A percentile compares a stretch with the other conserved stretches of the same genome.
Evolutionary conservation across 2,329 filamentous ascomycete species (phyloP).

Genomic region (Phoma sp.): DNA sequence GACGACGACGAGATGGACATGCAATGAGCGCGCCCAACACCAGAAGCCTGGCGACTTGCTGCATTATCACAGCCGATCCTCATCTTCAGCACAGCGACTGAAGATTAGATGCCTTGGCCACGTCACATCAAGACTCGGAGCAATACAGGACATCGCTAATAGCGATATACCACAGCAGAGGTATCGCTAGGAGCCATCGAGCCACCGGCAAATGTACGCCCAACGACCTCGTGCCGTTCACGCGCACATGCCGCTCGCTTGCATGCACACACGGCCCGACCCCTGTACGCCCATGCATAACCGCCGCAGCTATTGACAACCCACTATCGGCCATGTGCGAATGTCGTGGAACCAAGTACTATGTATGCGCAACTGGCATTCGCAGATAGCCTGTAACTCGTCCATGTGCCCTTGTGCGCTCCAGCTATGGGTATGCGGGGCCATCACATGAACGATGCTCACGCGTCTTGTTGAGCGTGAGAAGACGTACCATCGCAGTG

Average conservation of each 20-base stretch:
- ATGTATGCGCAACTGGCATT: neutral
- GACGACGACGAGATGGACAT: conserved; percentile 58
- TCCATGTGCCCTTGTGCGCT: neutral
- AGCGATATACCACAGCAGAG: neutral
- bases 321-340: conserved; percentile 6
- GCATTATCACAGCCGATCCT: neutral
- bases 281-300: conserved; percentile 16
- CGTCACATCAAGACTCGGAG: neutral
- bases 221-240: conserved; percentile 5
- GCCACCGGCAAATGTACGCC: conserved; percentile 12
- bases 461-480: no score
- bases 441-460: no score
- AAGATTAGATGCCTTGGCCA: neutral
- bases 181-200: neutral
- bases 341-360: conserved; percentile 7
- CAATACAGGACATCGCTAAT: neutral
- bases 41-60: neutral
- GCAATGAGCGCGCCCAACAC: conserved; percentile 27
- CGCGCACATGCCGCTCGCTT: conserved; percentile 13
- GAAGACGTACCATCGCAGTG: no score
- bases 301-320: conserved; percentile 16
- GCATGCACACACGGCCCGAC: conserved; percentile 13
- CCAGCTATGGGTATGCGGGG: neutral
- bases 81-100: neutral
- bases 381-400: neutral